Percentiles rank a stretch among this genome's conserved stretches.
Evolutionary conservation across 768 basidiomycete species (phyloP).

Genomic region (Lactarius tabidus): DNA sequence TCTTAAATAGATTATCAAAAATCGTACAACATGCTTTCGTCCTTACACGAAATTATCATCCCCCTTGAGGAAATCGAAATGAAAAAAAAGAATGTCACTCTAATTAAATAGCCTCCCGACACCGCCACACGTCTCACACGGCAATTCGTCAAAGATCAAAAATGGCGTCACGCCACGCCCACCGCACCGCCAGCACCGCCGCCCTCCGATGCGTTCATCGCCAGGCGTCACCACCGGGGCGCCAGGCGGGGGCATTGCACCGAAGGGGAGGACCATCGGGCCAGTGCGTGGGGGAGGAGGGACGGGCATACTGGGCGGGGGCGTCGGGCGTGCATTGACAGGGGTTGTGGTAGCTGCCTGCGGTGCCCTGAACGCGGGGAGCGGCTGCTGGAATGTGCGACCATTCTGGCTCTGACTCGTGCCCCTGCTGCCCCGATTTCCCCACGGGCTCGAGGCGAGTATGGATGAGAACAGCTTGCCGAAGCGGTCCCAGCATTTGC

Average conservation of each 20-base stretch:
- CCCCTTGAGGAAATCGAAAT: background rate
- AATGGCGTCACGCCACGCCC: constrained; percentile 53
- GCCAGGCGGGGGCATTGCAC: constrained; percentile 35
- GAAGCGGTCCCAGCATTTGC: constrained; percentile 72
- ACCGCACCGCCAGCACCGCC: constrained; percentile 58
- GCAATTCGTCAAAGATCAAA: constrained; percentile 50
- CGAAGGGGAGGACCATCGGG: constrained; percentile 27
- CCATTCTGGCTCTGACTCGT: constrained; percentile 2
- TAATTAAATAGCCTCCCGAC: constrained; percentile 44
- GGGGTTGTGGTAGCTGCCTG: background rate
- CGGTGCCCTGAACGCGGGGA: constrained; percentile 23
- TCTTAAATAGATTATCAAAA: background rate
- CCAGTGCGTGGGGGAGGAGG: background rate
- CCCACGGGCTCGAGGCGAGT: constrained; percentile 50
- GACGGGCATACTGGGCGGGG: background rate
- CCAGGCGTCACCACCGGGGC: constrained; percentile 54
- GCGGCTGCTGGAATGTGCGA: constrained; percentile 25
- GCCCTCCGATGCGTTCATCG: constrained; percentile 67
- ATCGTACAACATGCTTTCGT: background rate
- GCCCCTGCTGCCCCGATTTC: background rate
- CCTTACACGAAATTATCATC: background rate
- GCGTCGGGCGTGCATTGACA: background rate
- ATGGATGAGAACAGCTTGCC: constrained; percentile 58
- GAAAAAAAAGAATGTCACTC: background rate
- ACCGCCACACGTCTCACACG: constrained; percentile 59